Percentiles rank a stretch among this genome's conserved stretches.
phyloP scores from a whole-genome alignment of 352 stramenopile genomes.

The Globisporangium parvum region DNA sequence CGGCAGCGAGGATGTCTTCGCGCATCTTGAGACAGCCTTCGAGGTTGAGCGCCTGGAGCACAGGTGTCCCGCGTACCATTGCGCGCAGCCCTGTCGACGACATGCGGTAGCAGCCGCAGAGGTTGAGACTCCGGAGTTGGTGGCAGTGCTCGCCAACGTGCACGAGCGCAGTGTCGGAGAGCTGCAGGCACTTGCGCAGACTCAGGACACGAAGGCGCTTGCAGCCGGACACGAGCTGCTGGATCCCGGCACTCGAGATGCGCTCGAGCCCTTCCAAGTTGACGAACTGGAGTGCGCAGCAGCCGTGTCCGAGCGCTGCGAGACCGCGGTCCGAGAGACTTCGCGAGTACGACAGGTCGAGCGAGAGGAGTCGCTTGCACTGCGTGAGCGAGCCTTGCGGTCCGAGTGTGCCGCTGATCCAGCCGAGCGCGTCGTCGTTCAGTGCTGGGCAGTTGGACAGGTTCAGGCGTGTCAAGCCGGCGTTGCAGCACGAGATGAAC shows the following conservation, averaged over 20 bases:
- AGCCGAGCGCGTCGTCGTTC: slow-evolving; percentile 68
- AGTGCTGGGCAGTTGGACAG: slow-evolving; percentile 49
- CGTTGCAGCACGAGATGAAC: slow-evolving; percentile 70
- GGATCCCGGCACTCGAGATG: slow-evolving; percentile 44
- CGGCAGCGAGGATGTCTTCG: slow-evolving; percentile 58
- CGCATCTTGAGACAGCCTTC: slow-evolving; percentile 62
- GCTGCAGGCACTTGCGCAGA: slow-evolving; percentile 51
- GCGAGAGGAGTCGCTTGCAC: slow-evolving; percentile 49
- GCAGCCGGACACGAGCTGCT: slow-evolving; percentile 42
- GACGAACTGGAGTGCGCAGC: slow-evolving; percentile 56
- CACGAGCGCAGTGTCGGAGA: slow-evolving; percentile 40
- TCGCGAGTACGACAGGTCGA: slow-evolving; percentile 61
- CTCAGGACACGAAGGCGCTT: slow-evolving; percentile 51
- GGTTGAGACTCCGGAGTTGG: slow-evolving; percentile 56
- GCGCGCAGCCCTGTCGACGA: slow-evolving; percentile 44
- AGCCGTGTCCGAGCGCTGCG: slow-evolving; percentile 38
- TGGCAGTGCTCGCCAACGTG: slow-evolving; percentile 41
- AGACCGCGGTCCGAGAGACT: slow-evolving; percentile 58
- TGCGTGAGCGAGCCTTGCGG: slow-evolving; percentile 59
- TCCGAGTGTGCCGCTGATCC: slow-evolving; percentile 58
- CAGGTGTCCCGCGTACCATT: slow-evolving; percentile 41
- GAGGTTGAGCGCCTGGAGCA: slow-evolving; percentile 60
- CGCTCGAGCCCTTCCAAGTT: slow-evolving; percentile 64
- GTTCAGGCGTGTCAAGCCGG: slow-evolving; percentile 46
- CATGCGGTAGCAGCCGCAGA: slow-evolving; percentile 54